Conservation (phyloP, 73 alveolate species). For the Paramecium sonneborni region DNA sequence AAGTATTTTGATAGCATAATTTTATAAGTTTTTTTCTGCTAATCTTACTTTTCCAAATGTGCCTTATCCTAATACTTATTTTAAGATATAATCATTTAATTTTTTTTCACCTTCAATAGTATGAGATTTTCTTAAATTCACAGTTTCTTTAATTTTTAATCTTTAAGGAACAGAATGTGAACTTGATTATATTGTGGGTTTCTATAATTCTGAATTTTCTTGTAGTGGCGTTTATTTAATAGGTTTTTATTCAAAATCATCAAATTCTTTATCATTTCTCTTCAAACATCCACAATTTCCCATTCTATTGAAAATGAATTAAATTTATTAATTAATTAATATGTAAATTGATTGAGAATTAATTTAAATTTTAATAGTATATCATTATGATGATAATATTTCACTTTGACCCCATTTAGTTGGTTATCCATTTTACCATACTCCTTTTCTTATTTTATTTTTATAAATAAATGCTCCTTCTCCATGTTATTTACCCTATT, state of each 20-base stretch:
- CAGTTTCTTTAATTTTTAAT: neutral
- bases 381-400: neutral
- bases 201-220: neutral
- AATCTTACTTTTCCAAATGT: conserved; percentile 63
- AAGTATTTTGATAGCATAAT: conserved; percentile 56
- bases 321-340: neutral
- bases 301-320: neutral
- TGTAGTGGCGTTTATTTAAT: neutral
- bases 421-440: conserved; percentile 53
- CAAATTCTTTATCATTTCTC: conserved; percentile 8
- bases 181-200: neutral
- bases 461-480: conserved; percentile 43
- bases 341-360: neutral
- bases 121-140: neutral
- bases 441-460: conserved; percentile 45
- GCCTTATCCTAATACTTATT: conserved; percentile 56
- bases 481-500: conserved; percentile 63
- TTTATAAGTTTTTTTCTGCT: conserved; percentile 47
- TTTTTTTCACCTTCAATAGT: conserved; percentile 50
- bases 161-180: conserved; percentile 24
- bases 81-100: conserved; percentile 46
- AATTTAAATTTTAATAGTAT: neutral
- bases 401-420: conserved; percentile 28
- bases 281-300: conserved; percentile 11
- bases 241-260: neutral